Base-by-base conservation (phyloP, 345 rosid species). In the Punica granatum region DNA sequence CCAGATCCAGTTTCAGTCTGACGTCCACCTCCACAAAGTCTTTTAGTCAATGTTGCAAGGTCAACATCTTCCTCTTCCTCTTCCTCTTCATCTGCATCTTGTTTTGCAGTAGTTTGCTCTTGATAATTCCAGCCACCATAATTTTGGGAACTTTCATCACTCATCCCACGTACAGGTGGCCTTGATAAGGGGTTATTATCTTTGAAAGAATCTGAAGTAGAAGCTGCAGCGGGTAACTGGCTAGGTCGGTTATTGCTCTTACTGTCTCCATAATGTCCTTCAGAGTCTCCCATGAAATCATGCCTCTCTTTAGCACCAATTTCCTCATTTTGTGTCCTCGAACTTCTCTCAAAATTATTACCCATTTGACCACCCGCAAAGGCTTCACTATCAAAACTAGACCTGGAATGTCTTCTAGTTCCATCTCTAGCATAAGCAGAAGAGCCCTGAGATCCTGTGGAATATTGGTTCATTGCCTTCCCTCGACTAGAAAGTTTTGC, bases 401-500 rank as follows among this genome's bases (percentile, higher is more conserved):
- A 67, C 21, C 21, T 16, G 23, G 14, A 36, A 51, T 32, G 56
- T 30, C 46, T 67, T 53, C 63, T 54, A 37, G 63, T 2, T 48
- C 67, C 67, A 35, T 67, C 63, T 53, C 44, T 77, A 70, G 18
- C 70, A 21, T 75, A 72, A 72, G 70, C 43, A 32, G 83, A 75
- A n/a, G 73, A 54, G 54, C 60, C 68, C 14, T 19, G 78, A 26
- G 84, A 72, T 51, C 78, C 87, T 48, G 80, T 49, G 16, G 86
- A 66, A 72, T 79, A 49, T 62, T 79, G 90, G 69, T 69, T 51
- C 39, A 58, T 70, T 58, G 66, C 44, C 77, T 77, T 83, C 69
- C 75, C 96, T 66, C 64, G 88, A 69, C 85, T 85, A 53, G 97
- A 86, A 74, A 94, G 91, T 72, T 91, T 88, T 36, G 95, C 99